Conservation (phyloP, 108 stramenopile species). For the Skeletonema menzelii region DNA sequence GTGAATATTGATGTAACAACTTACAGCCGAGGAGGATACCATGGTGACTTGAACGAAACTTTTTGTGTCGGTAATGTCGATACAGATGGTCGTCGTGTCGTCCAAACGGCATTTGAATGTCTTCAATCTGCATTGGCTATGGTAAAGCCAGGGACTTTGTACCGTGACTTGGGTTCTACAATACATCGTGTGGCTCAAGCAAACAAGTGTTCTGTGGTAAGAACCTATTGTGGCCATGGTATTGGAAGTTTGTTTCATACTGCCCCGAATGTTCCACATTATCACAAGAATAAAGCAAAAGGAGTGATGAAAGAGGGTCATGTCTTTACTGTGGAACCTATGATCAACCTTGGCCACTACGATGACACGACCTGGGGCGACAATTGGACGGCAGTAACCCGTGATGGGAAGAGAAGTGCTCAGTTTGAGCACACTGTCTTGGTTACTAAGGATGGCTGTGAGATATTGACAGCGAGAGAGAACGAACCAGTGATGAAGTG, state of each 20-base stretch:
- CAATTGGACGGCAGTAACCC: constrained; percentile 88
- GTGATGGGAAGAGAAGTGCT: constrained; percentile 78
- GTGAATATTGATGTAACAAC: constrained; percentile 98
- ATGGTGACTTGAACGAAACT: constrained; percentile 98
- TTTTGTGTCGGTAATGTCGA: constrained; percentile 94
- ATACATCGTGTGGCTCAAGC: constrained; percentile 75
- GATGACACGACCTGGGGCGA: constrained; percentile 85
- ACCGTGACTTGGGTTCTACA: constrained; percentile 89
- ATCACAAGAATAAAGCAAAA: constrained; percentile 93
- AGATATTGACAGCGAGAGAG: constrained; percentile 91
- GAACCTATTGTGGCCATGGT: constrained; percentile 97
- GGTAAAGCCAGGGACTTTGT: constrained; percentile 87
- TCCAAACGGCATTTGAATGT: constrained; percentile 86
- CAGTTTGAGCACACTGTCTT: constrained; percentile 96
- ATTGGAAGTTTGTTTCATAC: constrained; percentile 75
- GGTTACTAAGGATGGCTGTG: constrained; percentile 94
- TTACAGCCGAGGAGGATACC: constrained; percentile 90
- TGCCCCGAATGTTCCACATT: constrained; percentile 96
- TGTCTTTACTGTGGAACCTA: constrained; percentile 99
- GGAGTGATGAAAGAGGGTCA: constrained; percentile 95
- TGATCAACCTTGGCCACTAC: constrained; percentile 92
- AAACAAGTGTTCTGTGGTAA: constrained; percentile 79
- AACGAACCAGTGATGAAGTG: constrained; percentile 91
- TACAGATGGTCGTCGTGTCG: constrained; percentile 68
- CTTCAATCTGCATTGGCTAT: constrained; percentile 65